phyloP scores from a whole-genome alignment of 495 filamentous ascomycete genomes.

The Penicillium malachiteum region DNA sequence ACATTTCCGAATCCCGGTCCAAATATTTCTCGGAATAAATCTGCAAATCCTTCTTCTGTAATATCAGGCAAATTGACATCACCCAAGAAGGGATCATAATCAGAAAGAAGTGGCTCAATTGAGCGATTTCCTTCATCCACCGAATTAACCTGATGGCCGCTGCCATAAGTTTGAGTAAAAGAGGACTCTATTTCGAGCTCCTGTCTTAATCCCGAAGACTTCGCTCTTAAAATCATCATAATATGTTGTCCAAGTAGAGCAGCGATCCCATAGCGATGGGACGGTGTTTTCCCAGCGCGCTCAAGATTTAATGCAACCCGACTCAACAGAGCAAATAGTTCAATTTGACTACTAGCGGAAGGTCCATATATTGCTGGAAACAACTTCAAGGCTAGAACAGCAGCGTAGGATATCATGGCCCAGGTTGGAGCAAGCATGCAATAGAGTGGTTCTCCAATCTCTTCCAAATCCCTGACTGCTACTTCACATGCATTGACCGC shows the following conservation, averaged over 20 bases:
- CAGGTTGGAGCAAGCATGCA: constrained; percentile 34
- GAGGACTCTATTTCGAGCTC: background rate
- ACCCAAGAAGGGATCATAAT: constrained; percentile 19
- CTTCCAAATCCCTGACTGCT: constrained; percentile 23
- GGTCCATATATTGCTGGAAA: constrained; percentile 18
- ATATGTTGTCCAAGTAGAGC: constrained; percentile 29
- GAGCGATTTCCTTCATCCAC: background rate
- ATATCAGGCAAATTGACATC: constrained; percentile 10
- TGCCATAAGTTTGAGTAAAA: background rate
- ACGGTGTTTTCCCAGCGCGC: constrained; percentile 23
- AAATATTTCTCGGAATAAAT: constrained; percentile 25
- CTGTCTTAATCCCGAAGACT: background rate
- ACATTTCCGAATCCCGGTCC: constrained; percentile 20
- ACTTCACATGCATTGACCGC: constrained; percentile 33
- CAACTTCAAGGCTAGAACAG: constrained; percentile 22
- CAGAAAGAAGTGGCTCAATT: constrained; percentile 3
- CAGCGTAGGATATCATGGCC: constrained; percentile 32
- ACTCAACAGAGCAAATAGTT: constrained; percentile 22
- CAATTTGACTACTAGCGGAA: constrained; percentile 13
- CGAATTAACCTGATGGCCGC: background rate
- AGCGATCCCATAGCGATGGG: constrained; percentile 28
- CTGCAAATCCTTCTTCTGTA: constrained; percentile 22
- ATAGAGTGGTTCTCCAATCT: constrained; percentile 25
- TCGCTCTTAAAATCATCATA: constrained; percentile 18
- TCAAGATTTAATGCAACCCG: constrained; percentile 26